A percentile compares a stretch with the other conserved stretches of the same genome.
Conservation (phyloP, 768 basidiomycete genomes). For the Cubamyces sp. region DNA sequence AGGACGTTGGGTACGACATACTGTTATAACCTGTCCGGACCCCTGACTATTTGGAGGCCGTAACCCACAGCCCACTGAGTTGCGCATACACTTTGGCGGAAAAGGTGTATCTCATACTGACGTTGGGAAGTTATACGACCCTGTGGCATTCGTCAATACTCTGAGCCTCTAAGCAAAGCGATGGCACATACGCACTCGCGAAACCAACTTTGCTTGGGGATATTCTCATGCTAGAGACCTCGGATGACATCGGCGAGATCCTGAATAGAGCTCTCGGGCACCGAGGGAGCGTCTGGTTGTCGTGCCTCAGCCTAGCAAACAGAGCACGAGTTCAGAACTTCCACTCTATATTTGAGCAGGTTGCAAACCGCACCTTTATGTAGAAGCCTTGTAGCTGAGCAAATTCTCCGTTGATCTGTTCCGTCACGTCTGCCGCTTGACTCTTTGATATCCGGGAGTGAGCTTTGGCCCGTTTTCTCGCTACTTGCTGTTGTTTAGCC, state of each 20-base stretch:
- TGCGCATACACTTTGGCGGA: too few species aligned
- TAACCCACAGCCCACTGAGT: too few species aligned
- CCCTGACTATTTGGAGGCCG: too few species aligned
- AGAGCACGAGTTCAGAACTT: too few species aligned
- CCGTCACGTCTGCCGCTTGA: conserved; percentile 4
- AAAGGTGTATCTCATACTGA: too few species aligned
- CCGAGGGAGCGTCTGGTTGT: background rate
- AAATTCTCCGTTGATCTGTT: conserved; percentile 14
- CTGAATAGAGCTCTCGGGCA: conserved; percentile 3
- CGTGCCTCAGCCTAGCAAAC: background rate
- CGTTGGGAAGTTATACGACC: too few species aligned
- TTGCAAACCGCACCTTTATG: background rate
- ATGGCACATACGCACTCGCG: too few species aligned
- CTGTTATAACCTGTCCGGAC: too few species aligned
- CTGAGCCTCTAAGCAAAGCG: too few species aligned
- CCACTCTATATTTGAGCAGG: background rate
- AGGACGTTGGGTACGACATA: too few species aligned
- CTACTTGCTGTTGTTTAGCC: background rate
- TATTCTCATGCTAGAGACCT: background rate
- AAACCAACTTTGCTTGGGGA: too few species aligned
- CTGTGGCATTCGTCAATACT: too few species aligned
- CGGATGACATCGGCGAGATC: conserved; percentile 10
- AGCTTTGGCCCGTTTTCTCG: conserved; percentile 5
- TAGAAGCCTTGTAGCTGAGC: conserved; percentile 10
- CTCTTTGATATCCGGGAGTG: background rate